Conservation (phyloP, 331 rosid genomes). For the Phaseolus coccineus region DNA sequence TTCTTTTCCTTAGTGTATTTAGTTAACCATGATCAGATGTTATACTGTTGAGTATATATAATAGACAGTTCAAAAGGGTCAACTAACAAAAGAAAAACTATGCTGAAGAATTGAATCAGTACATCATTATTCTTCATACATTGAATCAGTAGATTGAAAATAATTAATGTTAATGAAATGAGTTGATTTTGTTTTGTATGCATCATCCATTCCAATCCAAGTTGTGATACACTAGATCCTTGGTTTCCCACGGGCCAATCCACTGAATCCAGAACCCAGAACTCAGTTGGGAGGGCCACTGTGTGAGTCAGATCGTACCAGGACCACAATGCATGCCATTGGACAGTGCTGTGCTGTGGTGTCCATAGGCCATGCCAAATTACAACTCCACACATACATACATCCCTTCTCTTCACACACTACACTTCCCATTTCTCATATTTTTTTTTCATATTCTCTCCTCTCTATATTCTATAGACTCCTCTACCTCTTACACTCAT, state of each 20-base stretch:
- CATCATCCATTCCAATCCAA: not conserved
- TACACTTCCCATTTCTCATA: not conserved
- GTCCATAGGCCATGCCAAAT: not conserved
- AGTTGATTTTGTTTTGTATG: not conserved
- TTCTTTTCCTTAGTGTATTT: too few relatives aligned
- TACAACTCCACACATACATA: not conserved
- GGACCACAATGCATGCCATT: conserved; percentile 46
- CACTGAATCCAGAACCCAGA: conserved; percentile 17
- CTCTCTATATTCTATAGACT: not conserved
- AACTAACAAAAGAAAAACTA: too few relatives aligned
- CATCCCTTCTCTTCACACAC: not conserved
- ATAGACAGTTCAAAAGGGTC: too few relatives aligned
- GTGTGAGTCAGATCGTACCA: conserved; percentile 48
- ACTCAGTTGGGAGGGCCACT: conserved; percentile 42
- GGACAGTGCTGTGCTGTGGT: conserved; percentile 5
- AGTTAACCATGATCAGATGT: too few relatives aligned
- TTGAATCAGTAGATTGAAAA: not conserved
- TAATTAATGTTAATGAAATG: not conserved
- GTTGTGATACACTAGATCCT: not conserved
- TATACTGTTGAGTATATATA: too few relatives aligned
- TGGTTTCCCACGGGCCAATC: conserved; percentile 10
- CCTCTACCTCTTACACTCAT: not conserved
- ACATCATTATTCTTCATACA: too few relatives aligned
- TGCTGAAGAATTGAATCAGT: not conserved
- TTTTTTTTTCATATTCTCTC: not conserved